These are phyloP conservation scores for Trypanosoma avium DNA, from an alignment of 208 protist species.

Conservation along the genomic window DNA sequence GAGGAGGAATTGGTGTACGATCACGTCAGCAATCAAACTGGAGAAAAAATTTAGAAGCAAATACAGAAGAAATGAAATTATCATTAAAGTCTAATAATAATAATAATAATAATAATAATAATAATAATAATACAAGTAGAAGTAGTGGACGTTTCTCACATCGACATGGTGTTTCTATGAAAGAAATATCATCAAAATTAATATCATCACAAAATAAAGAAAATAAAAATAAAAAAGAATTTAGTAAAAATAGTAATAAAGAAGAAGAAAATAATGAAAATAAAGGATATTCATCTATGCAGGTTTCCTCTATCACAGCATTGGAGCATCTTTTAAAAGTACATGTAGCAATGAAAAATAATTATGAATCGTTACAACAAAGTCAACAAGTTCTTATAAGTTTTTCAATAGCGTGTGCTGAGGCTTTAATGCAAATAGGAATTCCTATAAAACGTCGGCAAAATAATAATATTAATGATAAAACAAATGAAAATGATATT, in stretches of 20 bases:
- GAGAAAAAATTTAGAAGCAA: too few relatives aligned
- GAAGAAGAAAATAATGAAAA: not conserved
- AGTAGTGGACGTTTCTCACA: constrained; percentile 16
- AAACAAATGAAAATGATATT: not conserved
- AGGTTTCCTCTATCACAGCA: constrained; percentile 1
- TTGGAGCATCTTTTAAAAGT: constrained; percentile 36
- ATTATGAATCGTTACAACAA: constrained; percentile 39
- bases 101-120: not conserved
- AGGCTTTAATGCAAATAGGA: constrained; percentile 31
- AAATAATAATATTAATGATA: not conserved
- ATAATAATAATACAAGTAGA: not conserved
- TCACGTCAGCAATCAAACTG: too few relatives aligned
- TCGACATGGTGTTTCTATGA: not conserved
- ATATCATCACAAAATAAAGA: too few relatives aligned
- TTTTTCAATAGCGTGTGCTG: constrained; percentile 39
- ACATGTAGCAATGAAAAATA: constrained; percentile 35
- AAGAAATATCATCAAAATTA: not conserved
- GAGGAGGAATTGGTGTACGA: too few relatives aligned
- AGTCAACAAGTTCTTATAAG: constrained; percentile 23
- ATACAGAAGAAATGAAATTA: too few relatives aligned
- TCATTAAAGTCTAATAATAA: too few relatives aligned
- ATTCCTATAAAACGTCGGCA: constrained; percentile 11
- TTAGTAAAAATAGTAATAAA: not conserved
- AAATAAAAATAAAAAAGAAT: too few relatives aligned
- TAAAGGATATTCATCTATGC: not conserved